Evolutionary conservation across 192 early-diverging fungal species (phyloP), one percentile per base, ranked within the genome.

Genomic region (Chytriomyces sp.): DNA sequence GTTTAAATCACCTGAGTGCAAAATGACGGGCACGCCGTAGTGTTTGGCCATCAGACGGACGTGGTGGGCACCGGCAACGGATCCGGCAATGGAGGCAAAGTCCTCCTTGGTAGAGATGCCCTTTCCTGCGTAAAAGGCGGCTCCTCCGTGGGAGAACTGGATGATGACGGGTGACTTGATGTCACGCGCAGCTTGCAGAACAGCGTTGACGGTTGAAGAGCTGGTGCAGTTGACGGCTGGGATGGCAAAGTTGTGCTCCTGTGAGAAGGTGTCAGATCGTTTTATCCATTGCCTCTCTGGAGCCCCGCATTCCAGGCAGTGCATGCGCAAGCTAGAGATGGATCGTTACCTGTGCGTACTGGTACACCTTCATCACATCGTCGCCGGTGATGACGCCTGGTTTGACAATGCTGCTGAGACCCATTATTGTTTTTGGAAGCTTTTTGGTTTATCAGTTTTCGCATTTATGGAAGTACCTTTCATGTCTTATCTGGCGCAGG

Each of bases 211-310:
- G 70, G 95, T 95, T 50, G 93, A 95, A 26, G 94, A 93, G 50
- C 93, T 92, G 79, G 94, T 97, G 90, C 94, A 95, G 88, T 98
- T 98, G 87, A 98, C 92, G 50, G 96, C 94, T 9, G 96, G 95
- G 86, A 98, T 98, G 78, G 96, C 96, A 76, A 95, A 98, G 45
- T 88, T 80, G 83, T 98, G 87, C 82, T 95, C 82, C 35, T 35
- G 35, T 35, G 35, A 35, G 35, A 35, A 35, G 3, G 35, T 35
- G 35, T 35, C 35, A 35, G 35, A 35, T 35, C 35, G 35, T 35
- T 35, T 35, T 35, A 35, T 35, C 35, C 35, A 35, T 35, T 35
- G 35, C 35, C 35, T 35, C 35, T 35, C 28, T 0, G 35, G 35
- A 35, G 4, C 0, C 3, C 35, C 35, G 0, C 35, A 35, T 35